A percentile compares a stretch with the other conserved stretches of the same genome.
Evolutionary conservation across 2,329 filamentous ascomycete genomes (phyloP).

Genomic region (Pseudogymnoascus sp.): DNA sequence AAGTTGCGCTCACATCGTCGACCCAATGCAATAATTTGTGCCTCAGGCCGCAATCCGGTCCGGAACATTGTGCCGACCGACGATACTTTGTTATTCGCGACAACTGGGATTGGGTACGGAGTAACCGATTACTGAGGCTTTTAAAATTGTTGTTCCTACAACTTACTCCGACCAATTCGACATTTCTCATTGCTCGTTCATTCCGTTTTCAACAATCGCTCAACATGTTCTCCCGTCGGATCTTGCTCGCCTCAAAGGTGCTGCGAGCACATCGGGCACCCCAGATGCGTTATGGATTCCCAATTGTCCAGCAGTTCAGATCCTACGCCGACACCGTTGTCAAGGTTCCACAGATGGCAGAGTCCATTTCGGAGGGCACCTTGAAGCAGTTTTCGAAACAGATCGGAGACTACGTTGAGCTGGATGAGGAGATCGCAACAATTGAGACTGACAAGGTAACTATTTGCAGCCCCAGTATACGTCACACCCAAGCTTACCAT

Average conservation of each 20-base stretch:
- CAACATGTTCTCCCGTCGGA: conserved; percentile 28
- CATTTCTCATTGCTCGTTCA: not conserved
- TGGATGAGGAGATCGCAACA: conserved; percentile 94
- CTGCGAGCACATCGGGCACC: conserved; percentile 24
- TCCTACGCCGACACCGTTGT: conserved; percentile 73
- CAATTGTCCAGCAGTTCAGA: conserved; percentile 45
- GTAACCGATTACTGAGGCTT: conserved; percentile 3
- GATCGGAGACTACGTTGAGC: conserved; percentile 87
- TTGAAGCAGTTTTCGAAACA: conserved; percentile 91
- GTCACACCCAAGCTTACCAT: conserved; percentile 13
- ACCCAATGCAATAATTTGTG: not conserved
- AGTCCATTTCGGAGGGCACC: conserved; percentile 96
- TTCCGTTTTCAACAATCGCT: conserved; percentile 2
- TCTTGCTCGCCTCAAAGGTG: conserved; percentile 28
- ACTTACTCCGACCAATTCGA: not conserved
- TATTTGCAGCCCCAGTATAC: conserved; percentile 12
- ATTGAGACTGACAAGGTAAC: conserved; percentile 97
- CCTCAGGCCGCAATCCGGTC: not conserved
- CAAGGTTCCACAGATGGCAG: conserved; percentile 96
- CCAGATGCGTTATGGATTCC: conserved; percentile 34
- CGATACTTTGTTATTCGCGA: conserved; percentile 5
- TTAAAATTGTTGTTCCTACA: conserved; percentile 2
- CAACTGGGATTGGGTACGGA: conserved; percentile 2
- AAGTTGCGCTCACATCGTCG: not conserved
- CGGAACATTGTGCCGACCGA: not conserved